A percentile compares a stretch with the other conserved stretches of the same genome.
Evolutionary conservation across 371 early-diverging fungal genomes (phyloP).

Genomic region (Conidiobolus incongruus): DNA sequence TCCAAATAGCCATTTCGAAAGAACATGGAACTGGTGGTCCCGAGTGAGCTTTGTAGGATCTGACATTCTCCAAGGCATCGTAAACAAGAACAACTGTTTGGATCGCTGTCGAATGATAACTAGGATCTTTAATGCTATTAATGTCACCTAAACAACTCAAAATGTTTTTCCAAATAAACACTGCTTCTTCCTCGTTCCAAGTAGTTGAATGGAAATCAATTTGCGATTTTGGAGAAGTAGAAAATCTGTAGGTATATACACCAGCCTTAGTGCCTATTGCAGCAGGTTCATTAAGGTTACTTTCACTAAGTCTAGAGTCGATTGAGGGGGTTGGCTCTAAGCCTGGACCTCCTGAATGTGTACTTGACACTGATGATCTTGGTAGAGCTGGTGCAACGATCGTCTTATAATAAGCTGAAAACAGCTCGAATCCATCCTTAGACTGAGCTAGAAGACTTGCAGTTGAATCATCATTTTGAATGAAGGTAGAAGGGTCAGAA

Average conservation of each 20-base stretch:
- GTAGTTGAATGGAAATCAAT: neutral
- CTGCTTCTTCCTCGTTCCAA: slow-evolving; percentile 16
- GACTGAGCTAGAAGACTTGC: neutral
- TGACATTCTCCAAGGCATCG: neutral
- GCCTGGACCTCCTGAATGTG: neutral
- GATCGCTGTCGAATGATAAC: neutral
- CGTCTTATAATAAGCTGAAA: neutral
- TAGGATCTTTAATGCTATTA: slow-evolving; percentile 20
- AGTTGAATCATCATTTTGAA: too few species aligned
- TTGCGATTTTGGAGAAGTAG: neutral
- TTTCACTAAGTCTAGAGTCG: neutral
- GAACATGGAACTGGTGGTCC: neutral
- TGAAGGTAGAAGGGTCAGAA: slow-evolving; percentile 7
- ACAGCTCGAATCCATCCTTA: slow-evolving; percentile 3
- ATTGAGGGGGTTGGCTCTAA: neutral
- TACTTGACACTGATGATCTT: neutral
- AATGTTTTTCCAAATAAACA: slow-evolving; percentile 40
- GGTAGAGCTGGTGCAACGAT: neutral
- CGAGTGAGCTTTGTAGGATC: neutral
- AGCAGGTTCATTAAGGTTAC: neutral
- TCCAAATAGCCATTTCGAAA: slow-evolving; percentile 2
- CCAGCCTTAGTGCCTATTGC: neutral
- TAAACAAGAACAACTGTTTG: neutral
- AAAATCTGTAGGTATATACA: neutral
- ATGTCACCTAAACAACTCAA: slow-evolving; percentile 41